These are phyloP conservation scores for Diaporthe eres DNA, from an alignment of 2,329 filamentous ascomycete genomes.

Conservation along the genomic window DNA sequence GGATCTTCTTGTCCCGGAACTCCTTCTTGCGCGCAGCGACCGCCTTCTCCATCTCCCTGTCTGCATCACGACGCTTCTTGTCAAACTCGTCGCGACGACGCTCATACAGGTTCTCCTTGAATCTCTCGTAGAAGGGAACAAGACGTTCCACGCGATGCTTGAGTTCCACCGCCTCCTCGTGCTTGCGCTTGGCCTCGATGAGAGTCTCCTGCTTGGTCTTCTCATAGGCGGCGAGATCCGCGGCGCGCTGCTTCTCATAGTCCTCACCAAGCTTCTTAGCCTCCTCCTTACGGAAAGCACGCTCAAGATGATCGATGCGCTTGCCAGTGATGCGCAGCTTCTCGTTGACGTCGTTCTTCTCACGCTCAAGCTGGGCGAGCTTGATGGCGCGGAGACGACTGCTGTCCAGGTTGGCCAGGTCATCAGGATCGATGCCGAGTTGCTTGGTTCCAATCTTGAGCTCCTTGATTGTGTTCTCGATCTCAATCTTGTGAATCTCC, in stretches of 20 bases:
- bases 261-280: conserved; percentile 90
- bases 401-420: conserved; percentile 89
- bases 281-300: conserved; percentile 96
- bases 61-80: conserved; percentile 90
- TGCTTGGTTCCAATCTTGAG: conserved; percentile 89
- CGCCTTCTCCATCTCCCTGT: conserved; percentile 93
- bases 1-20: conserved; percentile 83
- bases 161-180: conserved; percentile 91
- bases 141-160: conserved; percentile 93
- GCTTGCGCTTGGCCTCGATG: conserved; percentile 85
- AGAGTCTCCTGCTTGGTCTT: conserved; percentile 82
- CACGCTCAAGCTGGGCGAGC: conserved; percentile 93
- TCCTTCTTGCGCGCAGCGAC: conserved; percentile 91
- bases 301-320: conserved; percentile 96
- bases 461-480: conserved; percentile 92
- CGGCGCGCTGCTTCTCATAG: conserved; percentile 85
- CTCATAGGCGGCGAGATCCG: conserved; percentile 86
- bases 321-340: conserved; percentile 93
- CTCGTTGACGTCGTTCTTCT: conserved; percentile 97
- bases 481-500: conserved; percentile 90
- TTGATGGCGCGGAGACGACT: conserved; percentile 94
- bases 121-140: conserved; percentile 86
- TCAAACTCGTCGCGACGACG: conserved; percentile 96
- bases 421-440: conserved; percentile 80
- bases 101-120: conserved; percentile 85